Evolutionary conservation across 2,329 filamentous ascomycete genomes (phyloP).

Genomic region (Leptodontidium sp.): DNA sequence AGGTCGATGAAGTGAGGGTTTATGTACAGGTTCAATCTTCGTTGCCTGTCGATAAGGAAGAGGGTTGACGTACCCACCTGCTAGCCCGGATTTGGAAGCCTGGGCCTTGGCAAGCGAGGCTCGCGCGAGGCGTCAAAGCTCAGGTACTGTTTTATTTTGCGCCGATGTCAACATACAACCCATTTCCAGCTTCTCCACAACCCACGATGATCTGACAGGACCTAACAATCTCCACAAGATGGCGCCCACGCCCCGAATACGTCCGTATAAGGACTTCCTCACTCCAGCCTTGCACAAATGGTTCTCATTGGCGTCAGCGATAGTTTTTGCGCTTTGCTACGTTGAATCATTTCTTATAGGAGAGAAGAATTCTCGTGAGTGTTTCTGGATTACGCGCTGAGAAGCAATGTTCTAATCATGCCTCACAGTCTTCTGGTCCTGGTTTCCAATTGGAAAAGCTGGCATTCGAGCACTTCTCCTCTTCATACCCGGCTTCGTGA

Average conservation of each 20-base stretch:
- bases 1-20: constrained; percentile 5
- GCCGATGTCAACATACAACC: constrained; percentile 20
- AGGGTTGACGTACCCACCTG: constrained; percentile 38
- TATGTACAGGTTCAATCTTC: constrained; percentile 30
- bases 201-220: constrained; percentile 36
- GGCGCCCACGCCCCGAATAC: constrained; percentile 46
- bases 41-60: constrained; percentile 35
- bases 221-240: constrained; percentile 34
- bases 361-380: constrained; percentile 73
- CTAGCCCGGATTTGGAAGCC: constrained; percentile 22
- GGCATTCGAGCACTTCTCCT: constrained; percentile 79
- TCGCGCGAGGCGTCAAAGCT: constrained; percentile 18
- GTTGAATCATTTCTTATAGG: constrained; percentile 74
- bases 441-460: constrained; percentile 81
- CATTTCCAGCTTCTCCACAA: constrained; percentile 22
- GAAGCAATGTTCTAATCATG: constrained; percentile 21
- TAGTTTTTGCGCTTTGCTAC: constrained; percentile 78
- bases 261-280: constrained; percentile 73
- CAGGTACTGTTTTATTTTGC: constrained; percentile 37
- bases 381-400: constrained; percentile 17
- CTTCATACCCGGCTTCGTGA: constrained; percentile 76
- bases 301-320: constrained; percentile 79
- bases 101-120: constrained; percentile 27
- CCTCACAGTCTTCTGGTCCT: constrained; percentile 78
- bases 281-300: constrained; percentile 87